Conservation (phyloP, 805 yeast species). For the Aciculoconidium aculeatum region DNA sequence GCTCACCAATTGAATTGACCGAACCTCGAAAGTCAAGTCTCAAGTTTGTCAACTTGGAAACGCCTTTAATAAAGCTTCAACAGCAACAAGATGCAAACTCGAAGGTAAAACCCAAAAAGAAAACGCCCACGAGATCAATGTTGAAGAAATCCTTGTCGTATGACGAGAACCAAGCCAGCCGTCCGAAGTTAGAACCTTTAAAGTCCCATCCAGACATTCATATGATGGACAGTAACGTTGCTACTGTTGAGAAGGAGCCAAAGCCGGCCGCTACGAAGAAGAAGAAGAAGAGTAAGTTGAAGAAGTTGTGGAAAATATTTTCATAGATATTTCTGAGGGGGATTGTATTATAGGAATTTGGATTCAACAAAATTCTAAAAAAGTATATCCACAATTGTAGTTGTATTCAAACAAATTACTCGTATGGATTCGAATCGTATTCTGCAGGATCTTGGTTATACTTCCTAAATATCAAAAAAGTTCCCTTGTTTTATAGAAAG, state of each 20-base stretch:
- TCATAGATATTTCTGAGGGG: slow-evolving; percentile 7
- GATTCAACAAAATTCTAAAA: not conserved
- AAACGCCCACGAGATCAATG: slow-evolving; percentile 8
- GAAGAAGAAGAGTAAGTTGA: slow-evolving; percentile 23
- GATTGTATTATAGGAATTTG: too few relatives aligned
- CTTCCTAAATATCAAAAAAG: too few relatives aligned
- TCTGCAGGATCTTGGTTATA: too few relatives aligned
- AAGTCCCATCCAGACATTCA: slow-evolving; percentile 37
- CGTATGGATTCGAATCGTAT: too few relatives aligned
- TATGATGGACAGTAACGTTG: slow-evolving; percentile 1
- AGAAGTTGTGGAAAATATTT: slow-evolving; percentile 33
- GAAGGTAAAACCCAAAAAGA: slow-evolving; percentile 8
- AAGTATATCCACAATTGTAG: too few relatives aligned
- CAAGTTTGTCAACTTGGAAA: slow-evolving; percentile 24
- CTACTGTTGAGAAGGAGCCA: slow-evolving; percentile 7
- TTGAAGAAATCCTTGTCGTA: slow-evolving; percentile 34
- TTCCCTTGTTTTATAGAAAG: too few relatives aligned
- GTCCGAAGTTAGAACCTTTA: slow-evolving; percentile 28
- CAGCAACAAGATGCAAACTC: slow-evolving; percentile 8
- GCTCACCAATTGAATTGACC: slow-evolving; percentile 6
- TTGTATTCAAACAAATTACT: too few relatives aligned
- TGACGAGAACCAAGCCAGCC: slow-evolving; percentile 14
- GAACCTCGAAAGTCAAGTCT: slow-evolving; percentile 24
- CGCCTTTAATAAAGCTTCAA: slow-evolving; percentile 7
- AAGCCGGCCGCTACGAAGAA: slow-evolving; percentile 8